A percentile compares a stretch with the other conserved stretches of the same genome.
These are phyloP conservation scores for Monosporascus sp. DNA, from an alignment of 2,329 filamentous ascomycete genomes.

Conservation along the genomic window DNA sequence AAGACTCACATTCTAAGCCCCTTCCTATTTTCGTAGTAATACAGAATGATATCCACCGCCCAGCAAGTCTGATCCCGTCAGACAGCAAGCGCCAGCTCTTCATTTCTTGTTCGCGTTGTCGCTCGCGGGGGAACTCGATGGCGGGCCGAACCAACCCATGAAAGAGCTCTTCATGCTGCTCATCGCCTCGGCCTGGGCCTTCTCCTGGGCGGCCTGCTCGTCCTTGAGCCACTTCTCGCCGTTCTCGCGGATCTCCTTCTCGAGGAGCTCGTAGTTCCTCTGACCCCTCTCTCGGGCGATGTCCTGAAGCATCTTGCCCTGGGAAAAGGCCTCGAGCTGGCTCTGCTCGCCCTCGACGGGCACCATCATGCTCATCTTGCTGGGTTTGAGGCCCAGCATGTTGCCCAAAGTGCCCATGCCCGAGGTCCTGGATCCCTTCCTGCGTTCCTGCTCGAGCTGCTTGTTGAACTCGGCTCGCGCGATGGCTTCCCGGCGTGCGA, in stretches of 20 bases:
- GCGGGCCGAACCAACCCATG: conserved; percentile 45
- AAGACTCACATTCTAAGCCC: too few relatives aligned
- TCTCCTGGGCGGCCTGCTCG: conserved; percentile 83
- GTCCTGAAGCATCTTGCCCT: conserved; percentile 97
- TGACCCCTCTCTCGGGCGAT: conserved; percentile 88
- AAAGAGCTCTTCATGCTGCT: conserved; percentile 84
- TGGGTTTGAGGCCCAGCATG: conserved; percentile 72
- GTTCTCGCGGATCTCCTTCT: conserved; percentile 87
- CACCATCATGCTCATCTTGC: conserved; percentile 57
- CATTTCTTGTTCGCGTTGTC: conserved; percentile 11
- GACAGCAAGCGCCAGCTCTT: not conserved
- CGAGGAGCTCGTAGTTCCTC: conserved; percentile 81
- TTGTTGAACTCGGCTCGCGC: conserved; percentile 81
- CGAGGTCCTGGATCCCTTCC: conserved; percentile 48
- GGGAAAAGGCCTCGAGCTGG: conserved; percentile 70
- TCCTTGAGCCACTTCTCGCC: conserved; percentile 95
- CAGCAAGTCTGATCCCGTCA: not conserved
- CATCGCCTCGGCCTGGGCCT: conserved; percentile 84
- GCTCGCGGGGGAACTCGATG: conserved; percentile 3
- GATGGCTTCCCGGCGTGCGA: conserved; percentile 79
- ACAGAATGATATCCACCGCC: too few relatives aligned
- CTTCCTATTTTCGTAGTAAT: too few relatives aligned
- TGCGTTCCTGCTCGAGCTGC: conserved; percentile 64
- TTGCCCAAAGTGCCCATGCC: conserved; percentile 65
- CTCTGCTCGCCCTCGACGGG: conserved; percentile 61